phyloP scores from a whole-genome alignment of 345 rosid species.

The Salix exigua region DNA sequence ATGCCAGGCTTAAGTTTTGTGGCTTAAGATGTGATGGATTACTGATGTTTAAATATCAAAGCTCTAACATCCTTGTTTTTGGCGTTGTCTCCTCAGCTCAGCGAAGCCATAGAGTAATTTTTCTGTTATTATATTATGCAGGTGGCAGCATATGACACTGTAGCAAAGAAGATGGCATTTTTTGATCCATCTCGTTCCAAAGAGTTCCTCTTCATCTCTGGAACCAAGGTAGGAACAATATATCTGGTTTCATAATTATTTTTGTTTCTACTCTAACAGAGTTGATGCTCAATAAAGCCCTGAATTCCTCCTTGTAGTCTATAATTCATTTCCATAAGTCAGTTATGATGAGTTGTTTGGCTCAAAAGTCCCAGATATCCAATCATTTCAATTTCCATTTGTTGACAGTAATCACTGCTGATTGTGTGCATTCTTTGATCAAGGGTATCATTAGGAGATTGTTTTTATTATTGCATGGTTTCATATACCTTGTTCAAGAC shows the following conservation, averaged over 20 bases:
- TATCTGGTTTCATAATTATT: neutral
- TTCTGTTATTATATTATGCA: slow-evolving; percentile 14
- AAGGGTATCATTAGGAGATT: neutral
- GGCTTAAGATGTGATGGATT: neutral
- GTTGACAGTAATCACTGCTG: neutral
- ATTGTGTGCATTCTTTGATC: neutral
- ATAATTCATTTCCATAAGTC: neutral
- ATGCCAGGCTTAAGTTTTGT: neutral
- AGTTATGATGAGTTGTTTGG: neutral
- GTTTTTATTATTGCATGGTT: neutral
- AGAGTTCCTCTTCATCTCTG: slow-evolving; percentile 95
- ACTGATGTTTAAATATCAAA: neutral
- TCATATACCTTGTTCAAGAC: neutral
- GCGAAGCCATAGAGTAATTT: neutral
- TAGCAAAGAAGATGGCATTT: slow-evolving; percentile 88
- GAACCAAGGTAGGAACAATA: slow-evolving; percentile 64
- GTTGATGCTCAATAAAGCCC: neutral
- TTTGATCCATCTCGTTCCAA: slow-evolving; percentile 82
- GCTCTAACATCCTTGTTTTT: neutral
- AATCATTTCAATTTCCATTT: neutral
- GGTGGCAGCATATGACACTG: slow-evolving; percentile 94
- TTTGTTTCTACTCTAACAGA: neutral
- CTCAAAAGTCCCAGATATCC: neutral
- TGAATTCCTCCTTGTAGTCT: neutral
- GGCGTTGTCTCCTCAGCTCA: neutral